Percentiles rank a stretch among this genome's conserved stretches.
Evolutionary conservation across 2,329 filamentous ascomycete genomes (phyloP).

Genomic region (Fusarium duplospermum): DNA sequence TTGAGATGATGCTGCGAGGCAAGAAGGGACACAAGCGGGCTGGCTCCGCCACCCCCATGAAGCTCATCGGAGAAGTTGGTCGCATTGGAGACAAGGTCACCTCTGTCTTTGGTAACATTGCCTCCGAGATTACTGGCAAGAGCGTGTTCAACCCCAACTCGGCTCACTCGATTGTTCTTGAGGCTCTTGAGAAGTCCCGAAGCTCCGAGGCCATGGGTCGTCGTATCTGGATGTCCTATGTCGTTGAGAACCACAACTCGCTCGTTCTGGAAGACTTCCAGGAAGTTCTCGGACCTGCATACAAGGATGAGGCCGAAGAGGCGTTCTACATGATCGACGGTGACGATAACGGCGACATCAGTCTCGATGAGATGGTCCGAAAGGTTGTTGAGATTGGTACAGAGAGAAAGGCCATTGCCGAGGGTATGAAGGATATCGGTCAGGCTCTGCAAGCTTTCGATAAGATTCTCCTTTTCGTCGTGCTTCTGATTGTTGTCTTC

Average conservation of each 20-base stretch:
- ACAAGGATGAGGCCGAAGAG: conserved; percentile 84
- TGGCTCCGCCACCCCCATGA: conserved; percentile 81
- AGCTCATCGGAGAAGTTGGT: conserved; percentile 80
- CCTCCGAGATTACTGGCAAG: conserved; percentile 94
- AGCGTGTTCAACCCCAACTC: conserved; percentile 94
- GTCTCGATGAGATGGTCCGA: conserved; percentile 93
- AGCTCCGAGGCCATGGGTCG: conserved; percentile 93
- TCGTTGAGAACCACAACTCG: conserved; percentile 86
- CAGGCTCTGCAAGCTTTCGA: conserved; percentile 94
- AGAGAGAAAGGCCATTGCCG: conserved; percentile 87
- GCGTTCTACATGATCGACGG: conserved; percentile 84
- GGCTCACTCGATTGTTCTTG: conserved; percentile 87
- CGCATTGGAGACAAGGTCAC: conserved; percentile 94
- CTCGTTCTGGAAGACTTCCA: conserved; percentile 84
- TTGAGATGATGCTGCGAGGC: conserved; percentile 74
- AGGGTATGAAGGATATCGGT: conserved; percentile 97
- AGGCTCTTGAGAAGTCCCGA: conserved; percentile 85
- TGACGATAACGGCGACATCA: conserved; percentile 94
- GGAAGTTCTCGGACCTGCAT: conserved; percentile 84
- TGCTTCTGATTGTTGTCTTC: conserved; percentile 83
- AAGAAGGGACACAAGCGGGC: conserved; percentile 61
- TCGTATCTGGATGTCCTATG: conserved; percentile 98
- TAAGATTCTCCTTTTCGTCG: conserved; percentile 83
- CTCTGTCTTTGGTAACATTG: conserved; percentile 91
- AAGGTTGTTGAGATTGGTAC: conserved; percentile 86